Conservation (phyloP, 129 eudicot genomes). For the Flaveria robusta region DNA sequence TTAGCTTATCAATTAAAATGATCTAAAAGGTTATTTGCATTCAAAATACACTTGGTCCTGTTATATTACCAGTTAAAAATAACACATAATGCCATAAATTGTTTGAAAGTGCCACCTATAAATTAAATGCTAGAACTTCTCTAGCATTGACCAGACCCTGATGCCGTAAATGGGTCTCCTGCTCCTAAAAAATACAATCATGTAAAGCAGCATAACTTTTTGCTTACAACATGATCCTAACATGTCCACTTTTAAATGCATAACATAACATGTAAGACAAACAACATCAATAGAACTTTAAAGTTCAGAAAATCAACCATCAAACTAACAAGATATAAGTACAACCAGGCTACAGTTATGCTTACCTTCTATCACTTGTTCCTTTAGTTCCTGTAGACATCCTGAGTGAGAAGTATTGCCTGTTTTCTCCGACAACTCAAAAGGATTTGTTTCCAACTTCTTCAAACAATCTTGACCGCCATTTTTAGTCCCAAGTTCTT, state of each 20-base stretch:
- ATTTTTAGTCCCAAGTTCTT: conserved; percentile 22
- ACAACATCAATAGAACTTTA: neutral
- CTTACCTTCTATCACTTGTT: conserved; percentile 25
- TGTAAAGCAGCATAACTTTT: neutral
- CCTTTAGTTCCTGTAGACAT: conserved; percentile 28
- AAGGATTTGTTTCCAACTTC: neutral
- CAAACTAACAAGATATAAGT: conserved; percentile 6
- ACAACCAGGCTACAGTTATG: neutral
- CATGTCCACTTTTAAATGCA: conserved; percentile 13
- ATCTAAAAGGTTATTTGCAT: neutral
- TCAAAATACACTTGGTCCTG: neutral
- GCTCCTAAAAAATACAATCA: conserved; percentile 3
- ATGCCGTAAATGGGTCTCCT: neutral
- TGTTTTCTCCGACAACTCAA: conserved; percentile 5
- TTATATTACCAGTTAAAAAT: neutral
- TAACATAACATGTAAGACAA: conserved; percentile 17
- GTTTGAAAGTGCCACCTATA: neutral
- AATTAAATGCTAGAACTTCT: conserved; percentile 10
- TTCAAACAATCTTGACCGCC: conserved; percentile 18
- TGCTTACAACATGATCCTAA: conserved; percentile 17
- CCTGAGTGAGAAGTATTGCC: conserved; percentile 36
- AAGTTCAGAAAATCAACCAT: conserved; percentile 1
- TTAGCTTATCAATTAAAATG: neutral
- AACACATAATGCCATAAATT: neutral
- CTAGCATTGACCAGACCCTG: conserved; percentile 4